phyloP scores from a whole-genome alignment of 2,329 filamentous ascomycete species.

The Thielaviopsis ethacetica region DNA sequence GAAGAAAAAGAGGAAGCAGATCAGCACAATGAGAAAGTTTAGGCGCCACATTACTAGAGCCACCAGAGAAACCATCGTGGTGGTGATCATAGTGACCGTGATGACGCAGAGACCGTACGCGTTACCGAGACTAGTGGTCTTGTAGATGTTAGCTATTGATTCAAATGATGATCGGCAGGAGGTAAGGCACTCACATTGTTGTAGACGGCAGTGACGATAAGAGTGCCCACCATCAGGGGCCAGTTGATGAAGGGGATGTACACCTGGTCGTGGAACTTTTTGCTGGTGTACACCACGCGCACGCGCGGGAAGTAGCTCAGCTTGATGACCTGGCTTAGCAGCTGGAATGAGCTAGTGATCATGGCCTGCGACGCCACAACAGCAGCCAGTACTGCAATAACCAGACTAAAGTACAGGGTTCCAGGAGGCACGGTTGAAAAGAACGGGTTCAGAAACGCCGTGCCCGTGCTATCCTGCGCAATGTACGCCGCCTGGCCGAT shows the following conservation, averaged over 20 bases:
- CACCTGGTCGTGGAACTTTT: slow-evolving; percentile 54
- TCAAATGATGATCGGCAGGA: slow-evolving; percentile 21
- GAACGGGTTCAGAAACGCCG: slow-evolving; percentile 43
- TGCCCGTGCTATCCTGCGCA: slow-evolving; percentile 34
- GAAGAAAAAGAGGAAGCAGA: slow-evolving; percentile 48
- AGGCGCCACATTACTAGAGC: slow-evolving; percentile 58
- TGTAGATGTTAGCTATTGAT: background rate
- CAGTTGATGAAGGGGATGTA: slow-evolving; percentile 65
- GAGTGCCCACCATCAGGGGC: slow-evolving; percentile 58
- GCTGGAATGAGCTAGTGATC: slow-evolving; percentile 59
- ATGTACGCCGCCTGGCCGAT: slow-evolving; percentile 63
- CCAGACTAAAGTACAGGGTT: slow-evolving; percentile 49
- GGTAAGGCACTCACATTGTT: slow-evolving; percentile 31
- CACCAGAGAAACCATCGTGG: slow-evolving; percentile 55
- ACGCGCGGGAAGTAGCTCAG: slow-evolving; percentile 60
- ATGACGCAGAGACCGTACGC: slow-evolving; percentile 71
- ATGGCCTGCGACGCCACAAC: slow-evolving; percentile 66
- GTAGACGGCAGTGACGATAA: slow-evolving; percentile 60
- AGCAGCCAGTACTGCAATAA: slow-evolving; percentile 53
- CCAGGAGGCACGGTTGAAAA: slow-evolving; percentile 54
- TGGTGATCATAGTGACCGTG: slow-evolving; percentile 63
- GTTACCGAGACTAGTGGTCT: slow-evolving; percentile 51
- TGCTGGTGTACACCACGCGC: slow-evolving; percentile 54
- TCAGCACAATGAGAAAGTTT: slow-evolving; percentile 39
- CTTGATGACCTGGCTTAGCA: slow-evolving; percentile 55